Evolutionary conservation across 345 rosid genomes (phyloP).

Genomic region (Combretum micranthum): DNA sequence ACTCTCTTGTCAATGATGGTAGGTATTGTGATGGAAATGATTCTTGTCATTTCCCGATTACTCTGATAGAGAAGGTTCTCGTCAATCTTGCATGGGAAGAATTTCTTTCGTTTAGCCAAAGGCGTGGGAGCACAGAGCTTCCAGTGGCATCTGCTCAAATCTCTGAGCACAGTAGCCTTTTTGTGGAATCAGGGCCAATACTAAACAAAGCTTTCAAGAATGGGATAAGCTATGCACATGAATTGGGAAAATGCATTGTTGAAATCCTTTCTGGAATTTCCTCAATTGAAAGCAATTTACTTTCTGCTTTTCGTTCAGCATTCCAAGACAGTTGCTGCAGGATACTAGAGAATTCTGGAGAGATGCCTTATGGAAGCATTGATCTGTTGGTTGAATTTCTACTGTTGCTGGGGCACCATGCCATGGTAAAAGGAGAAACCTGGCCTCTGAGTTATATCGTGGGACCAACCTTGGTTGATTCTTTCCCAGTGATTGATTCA

Average conservation of each 20-base stretch:
- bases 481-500: constrained; percentile 65
- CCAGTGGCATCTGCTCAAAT: constrained; percentile 19
- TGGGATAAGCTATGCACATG: constrained; percentile 40
- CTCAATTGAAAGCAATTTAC: constrained; percentile 43
- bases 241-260: constrained; percentile 74
- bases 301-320: constrained; percentile 38
- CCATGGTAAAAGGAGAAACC: constrained; percentile 44
- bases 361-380: constrained; percentile 26
- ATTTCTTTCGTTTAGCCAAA: constrained; percentile 23
- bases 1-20: constrained; percentile 8
- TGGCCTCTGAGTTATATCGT: constrained; percentile 74
- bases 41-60: constrained; percentile 41
- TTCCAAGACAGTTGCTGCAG: constrained; percentile 52
- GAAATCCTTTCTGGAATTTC: constrained; percentile 62
- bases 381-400: constrained; percentile 54
- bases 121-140: constrained; percentile 17
- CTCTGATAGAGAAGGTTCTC: constrained; percentile 52
- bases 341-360: constrained; percentile 38
- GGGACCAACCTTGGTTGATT: constrained; percentile 61
- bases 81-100: constrained; percentile 79
- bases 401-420: constrained; percentile 35
- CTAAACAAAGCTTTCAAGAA: constrained; percentile 26
- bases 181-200: constrained; percentile 25
- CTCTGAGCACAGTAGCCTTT: constrained; percentile 18
- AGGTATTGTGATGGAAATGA: constrained; percentile 52